Evolutionary conservation across 805 yeast genomes (phyloP), one percentile per base, ranked within the genome.

Genomic region (Jamesozyma lodderae): DNA sequence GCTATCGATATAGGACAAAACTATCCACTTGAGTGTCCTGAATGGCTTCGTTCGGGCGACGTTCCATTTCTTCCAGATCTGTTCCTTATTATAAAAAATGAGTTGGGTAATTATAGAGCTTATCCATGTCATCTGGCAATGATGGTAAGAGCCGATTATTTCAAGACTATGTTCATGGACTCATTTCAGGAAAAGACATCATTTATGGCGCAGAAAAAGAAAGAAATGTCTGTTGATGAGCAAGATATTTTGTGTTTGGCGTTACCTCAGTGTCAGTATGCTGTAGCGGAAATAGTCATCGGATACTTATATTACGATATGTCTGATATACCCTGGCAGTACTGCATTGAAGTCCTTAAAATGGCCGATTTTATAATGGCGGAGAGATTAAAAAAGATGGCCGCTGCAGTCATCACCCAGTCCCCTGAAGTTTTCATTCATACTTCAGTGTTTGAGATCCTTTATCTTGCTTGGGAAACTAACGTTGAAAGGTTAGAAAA

Each of bases 91-190:
- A 66, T 67, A 6, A 44, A 46, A 5, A 34, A 48, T 8, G 50
- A 57, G 4, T 63, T 62, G 2, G 44, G 43, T 18, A 37, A 26
- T 4, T 30, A 53, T 34, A 49, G 55, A 0, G 67, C 66, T 41
- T 81, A 75, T 49, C 88, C 90, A 1, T 76, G 69, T 4, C 83
- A 83, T 55, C 64, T 77, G 30, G 68, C 82, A 0, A 69, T 82
- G 35, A 52, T 83, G 18, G 57, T 69, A 4, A 60, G 87, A 29
- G 72, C 82, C 3, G 80, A 73, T 31, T 82, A 79, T 55, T 83
- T 74, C 49, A 73, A 68, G 36, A 68, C 75, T 2, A 70, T 81
- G 79, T 75, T 83, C 51, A 54, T 64, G 8, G 75, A 83, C 1
- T 54, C 67, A 1, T 72, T 73, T 41, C 41, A 52, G 4, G 76